Evolutionary conservation across 805 yeast species (phyloP), one percentile per base, ranked within the genome.

Genomic region (Kockiozyma suomiensis): DNA sequence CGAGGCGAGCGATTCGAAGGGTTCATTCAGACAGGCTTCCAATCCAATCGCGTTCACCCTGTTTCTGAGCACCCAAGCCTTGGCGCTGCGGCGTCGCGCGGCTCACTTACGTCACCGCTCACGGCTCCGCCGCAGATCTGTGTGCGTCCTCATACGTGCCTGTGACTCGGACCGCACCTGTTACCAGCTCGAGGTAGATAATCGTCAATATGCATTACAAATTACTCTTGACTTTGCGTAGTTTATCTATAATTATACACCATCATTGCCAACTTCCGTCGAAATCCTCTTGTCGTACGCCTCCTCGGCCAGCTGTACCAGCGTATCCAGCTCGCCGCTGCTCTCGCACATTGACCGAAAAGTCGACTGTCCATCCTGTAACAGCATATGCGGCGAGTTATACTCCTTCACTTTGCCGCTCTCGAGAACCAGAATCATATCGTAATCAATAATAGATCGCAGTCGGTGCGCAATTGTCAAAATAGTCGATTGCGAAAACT

Each of bases 291-390:
- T 23, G 15, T 40, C 49, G 35, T 54, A 61, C 26, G 65, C 62
- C 50, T 49, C 30, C 70, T 86, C 86, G 1, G 97, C 94, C 61
- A 88, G 73, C 67, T 81, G 82, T 25, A 83, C 78, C 70, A 93
- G 81, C 1, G 85, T 79, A 47, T 90, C 97, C 62, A 93, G 77
- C 73, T 93, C 98, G 47, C 99, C 99, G 70, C 96, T 87, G 73
- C 90, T 89, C 42, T 81, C 82, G 73, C 94, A 88, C 93, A 88
- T 88, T 56, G 82, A 78, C 68, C 81, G 78, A 75, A 88, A 88
- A 10, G 81, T 73, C 41, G 88, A 80, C 26, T 78, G 75, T 45
- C 76, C 72, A 58, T 81, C 72, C 52, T 78, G 71, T 65, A 85
- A 77, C 63, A 89, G 78, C 17, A 79, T 79, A 68, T 78, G 80